These are phyloP conservation scores for Neofusicoccum umdonicola DNA, from an alignment of 2,329 filamentous ascomycete genomes.

Conservation along the genomic window DNA sequence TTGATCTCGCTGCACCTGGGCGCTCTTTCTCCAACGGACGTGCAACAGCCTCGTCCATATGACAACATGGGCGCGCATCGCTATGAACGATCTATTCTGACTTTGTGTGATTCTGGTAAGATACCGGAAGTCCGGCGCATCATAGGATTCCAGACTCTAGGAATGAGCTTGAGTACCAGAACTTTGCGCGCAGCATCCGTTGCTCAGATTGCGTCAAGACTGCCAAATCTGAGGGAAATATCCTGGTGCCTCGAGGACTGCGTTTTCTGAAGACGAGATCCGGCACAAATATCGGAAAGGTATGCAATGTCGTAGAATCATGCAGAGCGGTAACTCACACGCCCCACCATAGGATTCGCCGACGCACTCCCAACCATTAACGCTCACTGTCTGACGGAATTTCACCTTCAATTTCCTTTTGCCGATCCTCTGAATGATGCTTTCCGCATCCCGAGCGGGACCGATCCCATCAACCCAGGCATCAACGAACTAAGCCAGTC, in stretches of 20 bases:
- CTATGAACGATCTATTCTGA: not conserved
- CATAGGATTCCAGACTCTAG: not conserved
- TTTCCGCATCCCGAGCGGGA: not conserved
- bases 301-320: not conserved
- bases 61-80: not conserved
- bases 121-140: not conserved
- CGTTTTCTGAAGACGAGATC: not conserved
- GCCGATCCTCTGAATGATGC: not conserved
- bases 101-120: not conserved
- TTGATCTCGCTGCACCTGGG: not conserved
- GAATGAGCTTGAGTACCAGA: not conserved
- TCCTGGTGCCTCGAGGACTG: not conserved
- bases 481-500: not conserved
- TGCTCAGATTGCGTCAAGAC: not conserved
- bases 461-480: not conserved
- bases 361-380: not conserved
- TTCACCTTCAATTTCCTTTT: not conserved
- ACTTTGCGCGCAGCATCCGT: not conserved
- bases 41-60: not conserved
- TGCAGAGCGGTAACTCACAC: not conserved
- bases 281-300: constrained; percentile 3
- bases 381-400: not conserved
- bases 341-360: not conserved
- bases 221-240: not conserved
- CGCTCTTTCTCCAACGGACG: not conserved